Evolutionary conservation across 2,329 filamentous ascomycete species (phyloP), one percentile per base, ranked within the genome.

Genomic region (Colletotrichum australisinense): DNA sequence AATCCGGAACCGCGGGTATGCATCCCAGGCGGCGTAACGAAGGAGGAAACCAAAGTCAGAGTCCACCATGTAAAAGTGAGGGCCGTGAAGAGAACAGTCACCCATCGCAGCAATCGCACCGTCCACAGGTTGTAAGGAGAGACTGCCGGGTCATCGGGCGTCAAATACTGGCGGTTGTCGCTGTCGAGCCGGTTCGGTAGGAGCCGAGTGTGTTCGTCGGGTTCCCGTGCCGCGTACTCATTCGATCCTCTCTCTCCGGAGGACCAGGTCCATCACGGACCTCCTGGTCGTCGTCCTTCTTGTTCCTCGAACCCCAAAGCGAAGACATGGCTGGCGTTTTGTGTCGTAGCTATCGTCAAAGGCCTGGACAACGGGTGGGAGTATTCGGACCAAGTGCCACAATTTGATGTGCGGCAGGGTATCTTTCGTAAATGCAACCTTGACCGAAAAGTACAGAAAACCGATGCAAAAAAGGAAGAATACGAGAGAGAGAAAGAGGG

Each of bases 61-160:
- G 94, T 88, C 96, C 97, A 98, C 96, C 96, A 98, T n/a, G 95
- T 78, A 78, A 97, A 95, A 69, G 92, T 94, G 77, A 95, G 80
- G 64, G 91, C 82, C 24, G 96, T 87, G 79, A 98, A 94, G 49
- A 94, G 78, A 68, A 97, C 87, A 5, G 95, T 96, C 74, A 97
- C 82, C 79, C 92, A 94, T 80, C 95, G 91, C 67, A 97, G 87
- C 59, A 93, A 90, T 22, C 97, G 93, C 63, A 99, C 93, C 72
- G 91, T 94, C 93, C 95, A 98, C 49, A 98, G 90, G 78, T 99
- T 99, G 85, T 98, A 98, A 0, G 97, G 97, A 3, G 95, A 94
- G 83, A 97, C 84, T n/a, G 84, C 84, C 11, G 84, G 84, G 70
- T 86, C 84, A 67, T 86, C 84, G 26, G 84, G 84, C 9, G 78